Percentiles rank a stretch among this genome's conserved stretches.
These are phyloP conservation scores for Endotrypanum monterogeii DNA, from an alignment of 208 protist species.

Conservation along the genomic window DNA sequence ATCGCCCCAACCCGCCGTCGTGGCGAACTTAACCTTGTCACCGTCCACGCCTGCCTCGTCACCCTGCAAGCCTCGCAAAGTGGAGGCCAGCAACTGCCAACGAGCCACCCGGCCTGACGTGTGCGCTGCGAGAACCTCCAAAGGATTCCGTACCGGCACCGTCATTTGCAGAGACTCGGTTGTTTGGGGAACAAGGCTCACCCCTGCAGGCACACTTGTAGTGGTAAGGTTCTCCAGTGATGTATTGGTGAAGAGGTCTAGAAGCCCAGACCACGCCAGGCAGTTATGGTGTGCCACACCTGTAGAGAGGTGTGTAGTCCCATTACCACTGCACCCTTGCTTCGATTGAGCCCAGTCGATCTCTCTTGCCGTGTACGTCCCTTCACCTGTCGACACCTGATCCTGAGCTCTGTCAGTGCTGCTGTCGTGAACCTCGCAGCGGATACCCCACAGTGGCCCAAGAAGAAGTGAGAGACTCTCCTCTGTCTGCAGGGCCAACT, in stretches of 20 bases:
- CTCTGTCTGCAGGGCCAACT: slow-evolving; percentile 56
- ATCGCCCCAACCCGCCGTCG: not conserved
- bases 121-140: slow-evolving; percentile 11
- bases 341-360: not conserved
- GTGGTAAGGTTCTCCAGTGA: slow-evolving; percentile 4
- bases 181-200: not conserved
- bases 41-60: not conserved
- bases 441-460: slow-evolving; percentile 65
- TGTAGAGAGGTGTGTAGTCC: not conserved
- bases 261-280: slow-evolving; percentile 68
- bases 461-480: slow-evolving; percentile 46
- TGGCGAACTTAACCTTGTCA: too few relatives aligned
- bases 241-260: slow-evolving; percentile 29
- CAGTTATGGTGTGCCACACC: slow-evolving; percentile 70
- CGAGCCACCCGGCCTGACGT: slow-evolving; percentile 24
- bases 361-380: slow-evolving; percentile 3
- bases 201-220: not conserved
- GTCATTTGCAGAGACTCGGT: slow-evolving; percentile 21
- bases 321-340: not conserved
- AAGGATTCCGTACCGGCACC: slow-evolving; percentile 21
- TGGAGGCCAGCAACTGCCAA: slow-evolving; percentile 30
- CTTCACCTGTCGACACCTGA: not conserved
- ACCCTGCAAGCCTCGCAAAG: slow-evolving; percentile 4
- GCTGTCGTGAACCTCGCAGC: not conserved
- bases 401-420: not conserved